A percentile compares a stretch with the other conserved stretches of the same genome.
These are phyloP conservation scores for Colletotrichum sp. DNA, from an alignment of 2,329 filamentous ascomycete genomes.

Conservation along the genomic window DNA sequence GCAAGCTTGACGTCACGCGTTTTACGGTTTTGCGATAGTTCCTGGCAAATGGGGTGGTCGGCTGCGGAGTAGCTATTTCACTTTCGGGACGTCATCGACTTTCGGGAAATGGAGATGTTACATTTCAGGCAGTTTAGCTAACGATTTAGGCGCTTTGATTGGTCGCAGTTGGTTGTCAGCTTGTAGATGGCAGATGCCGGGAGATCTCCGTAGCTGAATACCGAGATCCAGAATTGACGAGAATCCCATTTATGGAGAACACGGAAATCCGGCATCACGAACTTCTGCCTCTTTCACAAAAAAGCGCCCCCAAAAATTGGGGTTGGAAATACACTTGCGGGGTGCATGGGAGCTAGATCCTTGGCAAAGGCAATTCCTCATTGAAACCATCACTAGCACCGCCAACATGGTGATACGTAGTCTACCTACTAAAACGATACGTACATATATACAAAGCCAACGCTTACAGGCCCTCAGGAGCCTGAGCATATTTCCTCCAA, in stretches of 20 bases:
- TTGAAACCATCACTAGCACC: neutral
- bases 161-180: neutral
- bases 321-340: neutral
- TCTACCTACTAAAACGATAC: neutral
- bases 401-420: neutral
- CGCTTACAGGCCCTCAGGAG: neutral
- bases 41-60: neutral
- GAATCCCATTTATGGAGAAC: neutral
- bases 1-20: constrained; percentile 6
- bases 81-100: constrained; percentile 11
- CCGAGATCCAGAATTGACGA: neutral
- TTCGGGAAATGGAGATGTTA: neutral
- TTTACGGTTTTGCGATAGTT: neutral
- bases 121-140: neutral
- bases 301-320: neutral
- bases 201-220: constrained; percentile 9
- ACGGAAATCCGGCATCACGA: neutral
- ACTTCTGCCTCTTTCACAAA: neutral
- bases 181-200: constrained; percentile 2
- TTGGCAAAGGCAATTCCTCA: neutral
- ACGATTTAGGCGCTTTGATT: neutral
- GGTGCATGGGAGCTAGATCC: neutral
- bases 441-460: neutral
- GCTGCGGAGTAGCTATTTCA: neutral
- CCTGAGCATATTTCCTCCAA: constrained; percentile 10